phyloP scores from a whole-genome alignment of 768 basidiomycete genomes.

The Myochromella boudieri region DNA sequence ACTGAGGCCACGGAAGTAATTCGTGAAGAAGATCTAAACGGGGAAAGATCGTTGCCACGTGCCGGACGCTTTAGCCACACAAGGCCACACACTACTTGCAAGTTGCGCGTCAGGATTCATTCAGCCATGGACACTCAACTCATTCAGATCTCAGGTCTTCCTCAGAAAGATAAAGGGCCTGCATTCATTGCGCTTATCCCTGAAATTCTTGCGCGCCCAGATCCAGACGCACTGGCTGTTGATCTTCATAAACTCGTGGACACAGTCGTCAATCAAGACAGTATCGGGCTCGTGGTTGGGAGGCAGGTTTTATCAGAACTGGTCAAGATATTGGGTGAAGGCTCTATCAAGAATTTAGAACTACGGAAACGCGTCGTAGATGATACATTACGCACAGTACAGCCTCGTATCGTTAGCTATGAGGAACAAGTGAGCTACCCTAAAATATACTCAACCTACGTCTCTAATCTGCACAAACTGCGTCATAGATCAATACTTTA shows the following conservation, averaged over 20 bases:
- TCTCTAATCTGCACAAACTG: not conserved
- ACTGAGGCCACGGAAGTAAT: not conserved
- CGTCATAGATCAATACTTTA: conserved; percentile 69
- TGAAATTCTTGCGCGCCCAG: conserved; percentile 56
- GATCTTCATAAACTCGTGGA: conserved; percentile 77
- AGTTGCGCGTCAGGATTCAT: too few relatives aligned
- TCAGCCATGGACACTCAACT: conserved; percentile 64
- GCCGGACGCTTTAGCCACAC: not conserved
- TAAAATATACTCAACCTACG: not conserved
- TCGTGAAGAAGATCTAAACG: not conserved
- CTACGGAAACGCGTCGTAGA: conserved; percentile 73
- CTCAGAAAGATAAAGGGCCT: conserved; percentile 83
- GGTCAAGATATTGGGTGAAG: conserved; percentile 64
- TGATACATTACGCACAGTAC: conserved; percentile 66
- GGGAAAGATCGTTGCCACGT: conserved; percentile 1
- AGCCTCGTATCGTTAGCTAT: conserved; percentile 84
- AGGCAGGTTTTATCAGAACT: conserved; percentile 86
- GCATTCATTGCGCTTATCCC: conserved; percentile 71
- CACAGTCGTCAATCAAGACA: conserved; percentile 80
- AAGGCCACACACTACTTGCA: too few relatives aligned
- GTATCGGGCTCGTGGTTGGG: conserved; percentile 82
- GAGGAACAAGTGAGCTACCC: conserved; percentile 84
- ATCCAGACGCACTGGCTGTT: conserved; percentile 40
- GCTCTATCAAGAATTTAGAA: conserved; percentile 51
- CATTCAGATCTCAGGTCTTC: conserved; percentile 57